Conservation (phyloP, 257 asterid genomes). For the Solanum piurae region DNA sequence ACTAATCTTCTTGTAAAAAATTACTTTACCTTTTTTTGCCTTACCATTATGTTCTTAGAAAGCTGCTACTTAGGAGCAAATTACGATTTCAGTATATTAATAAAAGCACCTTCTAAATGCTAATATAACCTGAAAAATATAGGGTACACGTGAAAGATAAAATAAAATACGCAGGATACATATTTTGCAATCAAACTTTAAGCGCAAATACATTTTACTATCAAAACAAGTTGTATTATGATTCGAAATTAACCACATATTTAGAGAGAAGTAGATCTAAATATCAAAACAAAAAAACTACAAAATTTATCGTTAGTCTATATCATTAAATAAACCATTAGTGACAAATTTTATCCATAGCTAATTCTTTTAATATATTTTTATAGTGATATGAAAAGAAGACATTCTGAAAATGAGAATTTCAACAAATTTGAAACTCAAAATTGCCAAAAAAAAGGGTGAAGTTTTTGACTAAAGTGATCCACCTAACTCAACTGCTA, state of each 20-base stretch:
- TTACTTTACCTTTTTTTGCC: background rate
- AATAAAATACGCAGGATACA: background rate
- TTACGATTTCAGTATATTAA: background rate
- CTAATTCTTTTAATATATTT: background rate
- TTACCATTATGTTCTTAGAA: background rate
- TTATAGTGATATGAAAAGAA: background rate
- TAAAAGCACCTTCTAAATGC: background rate
- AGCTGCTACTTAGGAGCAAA: background rate
- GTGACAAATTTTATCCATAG: background rate
- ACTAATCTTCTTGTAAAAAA: background rate
- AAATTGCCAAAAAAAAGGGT: background rate
- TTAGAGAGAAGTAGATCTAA: background rate
- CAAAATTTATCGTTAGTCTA: background rate
- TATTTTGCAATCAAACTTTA: background rate
- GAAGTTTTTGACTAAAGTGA: background rate
- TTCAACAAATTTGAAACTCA: background rate
- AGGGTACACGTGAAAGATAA: background rate
- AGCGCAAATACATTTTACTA: too few species aligned
- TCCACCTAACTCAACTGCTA: conserved; percentile 2
- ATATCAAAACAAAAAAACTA: background rate
- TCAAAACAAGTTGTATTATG: too few species aligned
- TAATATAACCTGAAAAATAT: too few species aligned
- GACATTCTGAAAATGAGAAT: background rate
- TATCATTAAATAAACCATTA: background rate
- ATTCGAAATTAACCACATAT: background rate